phyloP scores from a whole-genome alignment of 306 rosid genomes.

The Comarum palustre region DNA sequence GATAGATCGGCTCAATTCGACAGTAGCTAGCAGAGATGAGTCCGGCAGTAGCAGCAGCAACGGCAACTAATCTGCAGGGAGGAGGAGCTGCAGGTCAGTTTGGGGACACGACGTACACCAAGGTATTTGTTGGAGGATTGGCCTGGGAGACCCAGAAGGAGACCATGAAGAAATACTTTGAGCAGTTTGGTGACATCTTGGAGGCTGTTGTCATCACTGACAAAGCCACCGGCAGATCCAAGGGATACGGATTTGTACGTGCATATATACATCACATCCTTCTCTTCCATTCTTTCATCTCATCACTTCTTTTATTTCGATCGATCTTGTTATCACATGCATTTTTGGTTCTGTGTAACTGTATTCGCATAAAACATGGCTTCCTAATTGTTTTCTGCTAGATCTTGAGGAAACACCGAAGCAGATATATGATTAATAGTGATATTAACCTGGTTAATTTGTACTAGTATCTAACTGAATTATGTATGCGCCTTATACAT shows the following conservation, averaged over 20 bases:
- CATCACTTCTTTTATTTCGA: neutral
- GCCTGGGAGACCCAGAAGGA: conserved; percentile 99
- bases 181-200: conserved; percentile 98
- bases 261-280: neutral
- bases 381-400: neutral
- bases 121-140: conserved; percentile 94
- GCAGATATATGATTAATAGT: neutral
- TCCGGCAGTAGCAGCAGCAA: conserved; percentile 32
- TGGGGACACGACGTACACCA: conserved; percentile 94
- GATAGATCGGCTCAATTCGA: neutral
- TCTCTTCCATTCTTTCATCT: neutral
- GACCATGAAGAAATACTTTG: conserved; percentile 92
- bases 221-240: conserved; percentile 95
- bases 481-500: neutral
- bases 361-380: neutral
- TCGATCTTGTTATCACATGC: neutral
- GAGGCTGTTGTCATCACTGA: conserved; percentile 99
- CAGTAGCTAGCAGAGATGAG: conserved; percentile 38
- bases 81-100: conserved; percentile 57
- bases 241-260: conserved; percentile 95
- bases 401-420: conserved; percentile 26
- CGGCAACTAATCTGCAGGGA: conserved; percentile 31
- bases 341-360: too few relatives aligned
- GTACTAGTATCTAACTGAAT: neutral
- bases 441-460: neutral